These are phyloP conservation scores for Iberis pinnata DNA, from an alignment of 345 rosid species.

Conservation along the genomic window DNA sequence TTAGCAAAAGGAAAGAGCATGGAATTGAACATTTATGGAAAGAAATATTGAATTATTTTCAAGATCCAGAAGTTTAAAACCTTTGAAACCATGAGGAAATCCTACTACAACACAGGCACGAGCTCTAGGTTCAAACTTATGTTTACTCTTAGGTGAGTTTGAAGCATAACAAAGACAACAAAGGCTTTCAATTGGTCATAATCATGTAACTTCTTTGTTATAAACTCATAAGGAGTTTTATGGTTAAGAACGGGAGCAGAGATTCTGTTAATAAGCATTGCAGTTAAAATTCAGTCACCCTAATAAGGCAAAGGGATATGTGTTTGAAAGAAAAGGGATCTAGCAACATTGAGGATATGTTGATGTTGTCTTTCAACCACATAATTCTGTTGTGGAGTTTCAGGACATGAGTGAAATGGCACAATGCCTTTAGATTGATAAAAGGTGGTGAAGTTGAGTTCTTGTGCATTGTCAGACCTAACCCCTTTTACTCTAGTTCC, in stretches of 20 bases:
- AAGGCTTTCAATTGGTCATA: too few relatives aligned
- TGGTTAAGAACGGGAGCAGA: not conserved
- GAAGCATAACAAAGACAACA: too few relatives aligned
- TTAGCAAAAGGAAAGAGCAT: not conserved
- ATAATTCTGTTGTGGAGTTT: not conserved
- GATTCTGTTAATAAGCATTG: not conserved
- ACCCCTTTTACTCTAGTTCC: too few relatives aligned
- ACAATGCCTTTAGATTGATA: not conserved
- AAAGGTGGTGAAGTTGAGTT: not conserved
- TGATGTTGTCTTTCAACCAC: not conserved
- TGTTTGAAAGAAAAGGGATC: too few relatives aligned
- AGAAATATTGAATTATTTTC: not conserved
- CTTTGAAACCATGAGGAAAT: not conserved
- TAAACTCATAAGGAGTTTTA: not conserved
- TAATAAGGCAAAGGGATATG: not conserved
- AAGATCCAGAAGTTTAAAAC: not conserved
- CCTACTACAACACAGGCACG: not conserved
- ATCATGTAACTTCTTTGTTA: not conserved
- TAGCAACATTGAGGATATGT: too few relatives aligned
- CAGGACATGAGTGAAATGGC: not conserved
- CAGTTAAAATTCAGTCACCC: not conserved
- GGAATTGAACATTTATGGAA: not conserved
- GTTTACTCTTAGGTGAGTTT: too few relatives aligned
- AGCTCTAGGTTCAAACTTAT: too few relatives aligned
- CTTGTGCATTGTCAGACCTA: not conserved